These are phyloP conservation scores for Meyerozyma carpophila DNA, from an alignment of 1,139 yeast species.

Conservation along the genomic window DNA sequence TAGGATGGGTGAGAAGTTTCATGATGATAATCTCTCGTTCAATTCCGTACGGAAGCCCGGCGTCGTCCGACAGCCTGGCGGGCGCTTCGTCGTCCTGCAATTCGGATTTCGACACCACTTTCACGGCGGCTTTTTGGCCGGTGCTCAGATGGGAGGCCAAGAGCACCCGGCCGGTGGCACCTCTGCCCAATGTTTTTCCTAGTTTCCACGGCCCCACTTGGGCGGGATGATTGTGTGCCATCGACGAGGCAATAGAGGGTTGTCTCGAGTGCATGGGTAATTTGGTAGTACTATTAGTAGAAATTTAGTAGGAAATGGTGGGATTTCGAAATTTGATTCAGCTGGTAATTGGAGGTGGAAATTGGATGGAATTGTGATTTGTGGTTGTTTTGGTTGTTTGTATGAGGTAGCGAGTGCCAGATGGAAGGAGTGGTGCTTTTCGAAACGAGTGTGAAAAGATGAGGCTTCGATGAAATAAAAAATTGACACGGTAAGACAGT, in stretches of 20 bases:
- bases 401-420: too few species aligned
- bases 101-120: conserved; percentile 67
- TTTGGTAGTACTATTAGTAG: not conserved
- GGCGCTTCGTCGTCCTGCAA: conserved; percentile 36
- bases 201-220: conserved; percentile 75
- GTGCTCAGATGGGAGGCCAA: conserved; percentile 64
- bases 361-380: not conserved
- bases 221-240: conserved; percentile 37
- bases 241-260: conserved; percentile 34
- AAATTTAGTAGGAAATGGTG: too few species aligned
- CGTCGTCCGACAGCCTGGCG: conserved; percentile 33
- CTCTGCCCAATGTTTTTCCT: conserved; percentile 75
- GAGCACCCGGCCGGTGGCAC: conserved; percentile 76
- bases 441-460: not conserved
- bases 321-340: too few species aligned
- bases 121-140: conserved; percentile 77
- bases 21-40: conserved; percentile 79
- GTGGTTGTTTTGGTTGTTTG: too few species aligned
- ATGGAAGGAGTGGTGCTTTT: not conserved
- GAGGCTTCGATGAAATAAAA: not conserved
- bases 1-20: conserved; percentile 73
- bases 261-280: conserved; percentile 28
- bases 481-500: conserved; percentile 1
- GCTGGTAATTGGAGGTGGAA: not conserved
- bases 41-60: conserved; percentile 70